A percentile compares a stretch with the other conserved stretches of the same genome.
Conservation (phyloP, 1,284 basidiomycete species). For the Meripilus lineatus region DNA sequence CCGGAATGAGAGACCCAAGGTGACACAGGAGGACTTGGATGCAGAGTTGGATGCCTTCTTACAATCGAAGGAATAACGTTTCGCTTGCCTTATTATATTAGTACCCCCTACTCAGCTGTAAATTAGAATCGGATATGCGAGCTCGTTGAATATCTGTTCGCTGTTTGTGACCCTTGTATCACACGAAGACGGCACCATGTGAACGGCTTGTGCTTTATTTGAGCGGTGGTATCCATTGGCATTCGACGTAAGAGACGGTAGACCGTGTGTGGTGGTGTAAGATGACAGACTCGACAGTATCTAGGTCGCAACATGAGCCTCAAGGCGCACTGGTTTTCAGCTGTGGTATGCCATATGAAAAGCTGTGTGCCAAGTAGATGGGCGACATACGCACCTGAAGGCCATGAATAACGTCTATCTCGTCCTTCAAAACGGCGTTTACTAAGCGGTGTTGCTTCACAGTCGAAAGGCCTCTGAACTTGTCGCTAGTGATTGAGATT, state of each 20-base stretch:
- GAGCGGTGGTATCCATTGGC: too few species aligned
- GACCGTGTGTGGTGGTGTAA: too few species aligned
- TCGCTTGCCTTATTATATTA: conserved; percentile 1
- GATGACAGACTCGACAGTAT: too few species aligned
- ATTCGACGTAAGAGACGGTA: too few species aligned
- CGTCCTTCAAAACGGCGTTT: conserved; percentile 82
- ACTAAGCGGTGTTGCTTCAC: conserved; percentile 96
- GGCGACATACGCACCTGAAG: conserved; percentile 62
- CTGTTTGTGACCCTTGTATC: too few species aligned
- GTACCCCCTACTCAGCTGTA: conserved; percentile 1
- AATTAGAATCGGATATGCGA: not conserved
- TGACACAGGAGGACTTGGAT: conserved; percentile 68
- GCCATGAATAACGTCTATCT: conserved; percentile 92
- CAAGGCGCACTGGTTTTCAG: conserved; percentile 9
- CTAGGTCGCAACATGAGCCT: too few species aligned
- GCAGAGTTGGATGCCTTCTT: conserved; percentile 75
- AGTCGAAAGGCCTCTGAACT: conserved; percentile 82
- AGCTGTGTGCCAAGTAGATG: not conserved
- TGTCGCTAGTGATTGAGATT: conserved; percentile 80
- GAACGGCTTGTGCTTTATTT: too few species aligned
- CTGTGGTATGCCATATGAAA: conserved; percentile 2
- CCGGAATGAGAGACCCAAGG: conserved; percentile 31
- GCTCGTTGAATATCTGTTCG: not conserved
- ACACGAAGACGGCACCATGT: too few species aligned
- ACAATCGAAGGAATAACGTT: conserved; percentile 32